Base-by-base conservation (phyloP, 177 flowering plant species). In the Vitis hybrid region DNA sequence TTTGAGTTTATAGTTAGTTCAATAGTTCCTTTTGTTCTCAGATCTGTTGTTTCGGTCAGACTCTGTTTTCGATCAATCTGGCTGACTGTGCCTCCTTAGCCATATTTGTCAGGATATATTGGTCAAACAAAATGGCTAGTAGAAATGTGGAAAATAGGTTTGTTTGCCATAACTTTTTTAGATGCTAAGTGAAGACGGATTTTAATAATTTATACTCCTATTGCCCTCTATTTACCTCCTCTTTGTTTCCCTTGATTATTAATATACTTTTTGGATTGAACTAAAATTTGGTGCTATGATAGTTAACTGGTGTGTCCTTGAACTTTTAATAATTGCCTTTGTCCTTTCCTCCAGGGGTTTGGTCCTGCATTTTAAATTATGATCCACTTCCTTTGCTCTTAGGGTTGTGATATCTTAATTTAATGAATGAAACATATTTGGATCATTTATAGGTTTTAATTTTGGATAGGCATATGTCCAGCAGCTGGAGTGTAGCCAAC, bases 391-490 rank as follows among this genome's bases (percentile, higher is more conserved):
- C 10, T 17, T 49, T 69, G 2, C 65, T 19, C 44, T 17, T 19
- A 24, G 28, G 28, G 28, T 24, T 24, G 28, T 24, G 28, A 18
- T 67, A 12, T 66, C 15, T 67, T 52, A 53, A 47, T 28, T 59
- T 61, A 10, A 65, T 65, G 24, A 50, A 38, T 14, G 50, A 52
- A 33, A 54, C 57, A 76, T 59, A 54, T 69, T 67, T 62, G 65
- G 75, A 64, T 62, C 18, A 77, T 65, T 73, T 44, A 65, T 66
- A 64, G 67, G 68, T 71, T 80, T 81, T 81, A 69, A 54, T 75
- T 84, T 83, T 77, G 72, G 54, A 65, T 71, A 92, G 98, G 97
- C 97, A 56, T 92, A 94, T 82, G 97, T 94, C 77, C 94, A 92
- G 81, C 97, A 92, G 78, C 85, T 91, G 59, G 97, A 94, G 81